These are phyloP conservation scores for Monilinia laxa DNA, from an alignment of 2,329 filamentous ascomycete species.

Conservation along the genomic window DNA sequence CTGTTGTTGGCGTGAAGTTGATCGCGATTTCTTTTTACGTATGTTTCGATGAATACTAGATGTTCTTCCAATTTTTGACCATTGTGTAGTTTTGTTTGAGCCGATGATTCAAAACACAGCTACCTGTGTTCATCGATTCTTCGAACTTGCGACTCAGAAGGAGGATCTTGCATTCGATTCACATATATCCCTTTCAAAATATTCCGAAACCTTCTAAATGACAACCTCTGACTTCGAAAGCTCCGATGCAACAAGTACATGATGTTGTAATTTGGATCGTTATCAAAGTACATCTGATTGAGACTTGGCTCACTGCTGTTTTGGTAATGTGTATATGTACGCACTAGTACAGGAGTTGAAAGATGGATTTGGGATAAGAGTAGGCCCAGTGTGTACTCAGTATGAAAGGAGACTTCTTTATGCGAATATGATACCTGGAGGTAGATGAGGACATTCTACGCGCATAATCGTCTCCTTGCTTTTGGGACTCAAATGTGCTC, in stretches of 20 bases:
- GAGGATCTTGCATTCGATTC: background rate
- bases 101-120: background rate
- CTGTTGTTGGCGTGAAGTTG: too few relatives aligned
- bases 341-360: background rate
- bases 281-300: background rate
- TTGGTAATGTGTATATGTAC: background rate
- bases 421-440: rapidly evolving
- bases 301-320: background rate
- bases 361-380: background rate
- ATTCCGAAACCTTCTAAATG: background rate
- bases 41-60: too few relatives aligned
- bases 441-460: too few relatives aligned
- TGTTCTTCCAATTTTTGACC: background rate
- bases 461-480: too few relatives aligned
- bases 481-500: background rate
- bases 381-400: background rate
- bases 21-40: background rate
- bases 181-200: background rate
- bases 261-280: too few relatives aligned
- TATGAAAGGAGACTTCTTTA: background rate
- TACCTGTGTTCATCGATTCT: background rate
- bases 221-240: background rate
- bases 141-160: background rate
- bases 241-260: background rate
- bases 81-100: background rate